Percentiles rank a stretch among this genome's conserved stretches.
phyloP scores from a whole-genome alignment of 495 filamentous ascomycete species.

The Penicillium verhagenii region DNA sequence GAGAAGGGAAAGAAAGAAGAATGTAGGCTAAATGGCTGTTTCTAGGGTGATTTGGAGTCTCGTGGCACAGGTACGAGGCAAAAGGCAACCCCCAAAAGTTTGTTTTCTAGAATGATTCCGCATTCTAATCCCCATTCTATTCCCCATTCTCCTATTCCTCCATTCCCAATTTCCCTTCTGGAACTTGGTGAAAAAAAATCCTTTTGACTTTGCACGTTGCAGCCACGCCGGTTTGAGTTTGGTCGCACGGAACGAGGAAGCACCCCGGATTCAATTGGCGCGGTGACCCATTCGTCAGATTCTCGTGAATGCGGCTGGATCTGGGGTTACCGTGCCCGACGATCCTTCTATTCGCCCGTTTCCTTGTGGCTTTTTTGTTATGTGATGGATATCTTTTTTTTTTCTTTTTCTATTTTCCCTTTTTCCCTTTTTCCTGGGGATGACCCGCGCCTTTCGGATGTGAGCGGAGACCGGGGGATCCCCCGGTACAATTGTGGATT shows the following conservation, averaged over 20 bases:
- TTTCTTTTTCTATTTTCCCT: not conserved
- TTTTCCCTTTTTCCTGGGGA: not conserved
- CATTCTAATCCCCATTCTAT: no score
- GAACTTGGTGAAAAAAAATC: no score
- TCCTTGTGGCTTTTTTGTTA: constrained; percentile 1
- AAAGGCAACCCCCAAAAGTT: not conserved
- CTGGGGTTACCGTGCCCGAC: constrained; percentile 17
- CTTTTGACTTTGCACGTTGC: constrained; percentile 18
- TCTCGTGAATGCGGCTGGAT: constrained; percentile 20
- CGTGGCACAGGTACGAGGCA: constrained; percentile 2
- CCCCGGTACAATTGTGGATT: not conserved
- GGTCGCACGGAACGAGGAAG: constrained; percentile 19
- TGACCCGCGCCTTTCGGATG: constrained; percentile 6
- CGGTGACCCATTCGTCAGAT: constrained; percentile 11
- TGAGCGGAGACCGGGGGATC: constrained; percentile 4
- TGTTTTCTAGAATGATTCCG: not conserved
- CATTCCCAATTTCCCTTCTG: no score
- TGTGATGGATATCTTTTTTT: no score
- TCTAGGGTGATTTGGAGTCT: not conserved
- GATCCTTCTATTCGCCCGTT: constrained; percentile 8
- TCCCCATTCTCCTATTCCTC: no score
- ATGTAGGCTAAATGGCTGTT: not conserved
- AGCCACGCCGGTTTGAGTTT: constrained; percentile 29
- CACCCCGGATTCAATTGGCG: constrained; percentile 7
- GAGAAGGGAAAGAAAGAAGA: no score